Percentiles rank a stretch among this genome's conserved stretches.
Conservation (phyloP, 805 yeast genomes). For the Citeromyces matritensis region DNA sequence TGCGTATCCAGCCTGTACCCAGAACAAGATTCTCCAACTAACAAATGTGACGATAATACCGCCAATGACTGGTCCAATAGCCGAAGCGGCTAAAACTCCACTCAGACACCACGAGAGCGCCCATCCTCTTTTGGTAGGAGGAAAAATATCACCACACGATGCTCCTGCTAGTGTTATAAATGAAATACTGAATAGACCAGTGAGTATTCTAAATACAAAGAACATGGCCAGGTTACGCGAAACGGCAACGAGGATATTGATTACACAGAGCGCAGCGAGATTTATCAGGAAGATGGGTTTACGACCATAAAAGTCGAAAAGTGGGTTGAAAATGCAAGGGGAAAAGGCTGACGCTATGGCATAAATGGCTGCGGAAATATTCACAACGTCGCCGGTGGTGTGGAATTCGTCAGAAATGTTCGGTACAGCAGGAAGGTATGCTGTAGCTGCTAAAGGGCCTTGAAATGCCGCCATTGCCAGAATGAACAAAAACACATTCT, state of each 20-base stretch:
- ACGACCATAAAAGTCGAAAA: constrained; percentile 38
- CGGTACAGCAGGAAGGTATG: constrained; percentile 32
- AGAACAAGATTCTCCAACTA: constrained; percentile 38
- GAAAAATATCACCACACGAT: constrained; percentile 32
- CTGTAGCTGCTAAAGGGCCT: neutral
- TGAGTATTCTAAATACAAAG: constrained; percentile 29
- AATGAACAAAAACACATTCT: constrained; percentile 17
- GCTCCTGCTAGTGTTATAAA: constrained; percentile 39
- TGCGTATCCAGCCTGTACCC: constrained; percentile 27
- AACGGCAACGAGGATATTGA: constrained; percentile 21
- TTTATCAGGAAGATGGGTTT: constrained; percentile 21
- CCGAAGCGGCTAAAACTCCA: constrained; percentile 40
- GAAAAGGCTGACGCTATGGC: constrained; percentile 36
- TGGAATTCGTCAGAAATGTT: constrained; percentile 27
- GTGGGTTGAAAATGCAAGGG: constrained; percentile 33
- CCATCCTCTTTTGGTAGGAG: constrained; percentile 32
- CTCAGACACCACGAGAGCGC: constrained; percentile 31
- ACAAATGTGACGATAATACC: constrained; percentile 35
- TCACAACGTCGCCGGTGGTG: constrained; percentile 30
- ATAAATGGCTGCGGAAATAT: constrained; percentile 32
- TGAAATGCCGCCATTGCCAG: constrained; percentile 15
- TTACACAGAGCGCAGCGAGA: constrained; percentile 3
- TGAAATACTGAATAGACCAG: constrained; percentile 41
- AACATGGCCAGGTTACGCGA: constrained; percentile 39
- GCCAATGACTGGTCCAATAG: constrained; percentile 36